A percentile compares a stretch with the other conserved stretches of the same genome.
phyloP scores from a whole-genome alignment of 2,329 filamentous ascomycete species.

The Botryotinia convoluta region DNA sequence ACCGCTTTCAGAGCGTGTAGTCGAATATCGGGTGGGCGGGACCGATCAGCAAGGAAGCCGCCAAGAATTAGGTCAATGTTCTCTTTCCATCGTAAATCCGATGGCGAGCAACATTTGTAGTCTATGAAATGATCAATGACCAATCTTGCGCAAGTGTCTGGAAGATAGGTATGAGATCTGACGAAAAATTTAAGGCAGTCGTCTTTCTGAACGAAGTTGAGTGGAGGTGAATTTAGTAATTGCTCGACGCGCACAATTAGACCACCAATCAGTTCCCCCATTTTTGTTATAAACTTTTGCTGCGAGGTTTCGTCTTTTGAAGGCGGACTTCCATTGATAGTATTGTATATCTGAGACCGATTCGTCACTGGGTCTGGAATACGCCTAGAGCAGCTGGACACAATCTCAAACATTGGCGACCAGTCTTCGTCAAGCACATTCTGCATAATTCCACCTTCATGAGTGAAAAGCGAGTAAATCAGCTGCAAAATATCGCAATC shows the following conservation, averaged over 20 bases:
- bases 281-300: conserved; percentile 27
- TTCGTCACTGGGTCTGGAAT: conserved; percentile 30
- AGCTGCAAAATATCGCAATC: conserved; percentile 37
- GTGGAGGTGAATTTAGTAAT: conserved; percentile 42
- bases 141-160: conserved; percentile 61
- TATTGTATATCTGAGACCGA: conserved; percentile 27
- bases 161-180: conserved; percentile 58
- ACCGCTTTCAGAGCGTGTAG: conserved; percentile 60
- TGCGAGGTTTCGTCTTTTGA: conserved; percentile 29
- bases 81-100: conserved; percentile 64
- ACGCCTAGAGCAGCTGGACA: conserved; percentile 49
- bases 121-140: conserved; percentile 67
- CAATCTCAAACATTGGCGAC: conserved; percentile 58
- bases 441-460: conserved; percentile 51
- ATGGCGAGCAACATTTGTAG: conserved; percentile 69
- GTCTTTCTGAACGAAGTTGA: conserved; percentile 61
- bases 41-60: conserved; percentile 61
- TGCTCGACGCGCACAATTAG: conserved; percentile 37
- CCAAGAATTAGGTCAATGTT: conserved; percentile 60
- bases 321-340: conserved; percentile 15
- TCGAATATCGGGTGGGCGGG: conserved; percentile 60
- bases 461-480: conserved; percentile 55
- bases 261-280: conserved; percentile 34
- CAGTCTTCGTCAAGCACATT: conserved; percentile 65
- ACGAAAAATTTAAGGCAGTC: conserved; percentile 66